Percentiles rank a stretch among this genome's conserved stretches.
Evolutionary conservation across 345 rosid genomes (phyloP).

Genomic region (Melastoma malabathricum): DNA sequence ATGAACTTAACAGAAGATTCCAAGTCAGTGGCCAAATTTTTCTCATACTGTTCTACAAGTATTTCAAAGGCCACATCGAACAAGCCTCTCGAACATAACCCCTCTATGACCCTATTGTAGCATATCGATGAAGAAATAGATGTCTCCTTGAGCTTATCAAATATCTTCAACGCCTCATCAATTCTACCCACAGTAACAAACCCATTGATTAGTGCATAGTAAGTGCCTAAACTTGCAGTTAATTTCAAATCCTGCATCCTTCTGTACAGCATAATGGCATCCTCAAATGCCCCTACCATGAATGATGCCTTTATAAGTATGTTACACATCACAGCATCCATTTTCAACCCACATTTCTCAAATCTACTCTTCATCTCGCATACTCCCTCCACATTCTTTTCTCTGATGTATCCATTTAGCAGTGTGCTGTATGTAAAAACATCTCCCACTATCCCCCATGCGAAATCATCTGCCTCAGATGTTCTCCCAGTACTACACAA

Average conservation of each 20-base stretch:
- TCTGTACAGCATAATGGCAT: constrained; percentile 45
- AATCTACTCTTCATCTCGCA: constrained; percentile 37
- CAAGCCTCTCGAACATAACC: constrained; percentile 53
- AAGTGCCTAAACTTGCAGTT: constrained; percentile 47
- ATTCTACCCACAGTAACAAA: constrained; percentile 47
- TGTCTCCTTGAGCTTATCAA: constrained; percentile 52
- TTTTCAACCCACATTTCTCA: constrained; percentile 29
- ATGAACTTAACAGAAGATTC: constrained; percentile 27
- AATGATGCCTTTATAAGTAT: constrained; percentile 55
- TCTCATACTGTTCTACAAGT: constrained; percentile 39
- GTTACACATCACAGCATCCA: constrained; percentile 69
- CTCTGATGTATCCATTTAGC: constrained; percentile 51
- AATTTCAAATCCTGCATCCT: constrained; percentile 46
- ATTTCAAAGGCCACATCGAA: constrained; percentile 46
- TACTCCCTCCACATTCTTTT: constrained; percentile 37
- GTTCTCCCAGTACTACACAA: constrained; percentile 60
- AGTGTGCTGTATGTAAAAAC: constrained; percentile 46
- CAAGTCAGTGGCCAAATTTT: constrained; percentile 29
- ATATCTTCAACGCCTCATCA: constrained; percentile 64
- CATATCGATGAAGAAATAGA: constrained; percentile 37
- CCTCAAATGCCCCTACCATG: constrained; percentile 63
- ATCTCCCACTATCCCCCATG: constrained; percentile 49
- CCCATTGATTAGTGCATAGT: constrained; percentile 42
- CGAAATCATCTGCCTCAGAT: constrained; percentile 48
- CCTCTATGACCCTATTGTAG: constrained; percentile 44